Evolutionary conservation across 768 basidiomycete genomes (phyloP).

Genomic region (Boletus subparvulus): DNA sequence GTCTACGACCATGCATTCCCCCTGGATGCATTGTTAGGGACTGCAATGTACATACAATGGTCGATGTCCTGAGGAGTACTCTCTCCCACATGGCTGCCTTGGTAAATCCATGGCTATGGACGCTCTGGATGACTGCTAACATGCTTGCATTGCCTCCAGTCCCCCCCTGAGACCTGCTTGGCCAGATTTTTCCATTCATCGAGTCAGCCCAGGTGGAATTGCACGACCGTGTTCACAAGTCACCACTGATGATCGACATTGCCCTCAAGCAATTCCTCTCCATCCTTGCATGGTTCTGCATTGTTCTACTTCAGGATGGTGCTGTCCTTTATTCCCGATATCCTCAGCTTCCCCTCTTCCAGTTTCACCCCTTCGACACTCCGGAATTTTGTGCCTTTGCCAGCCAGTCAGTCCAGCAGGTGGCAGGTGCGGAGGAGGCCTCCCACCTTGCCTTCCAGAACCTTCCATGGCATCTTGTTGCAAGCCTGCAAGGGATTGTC

Average conservation of each 20-base stretch:
- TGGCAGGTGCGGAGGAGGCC: slow-evolving; percentile 18
- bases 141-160: background rate
- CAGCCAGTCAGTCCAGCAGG: background rate
- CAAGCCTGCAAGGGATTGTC: background rate
- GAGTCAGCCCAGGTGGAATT: background rate
- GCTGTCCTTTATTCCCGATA: slow-evolving; percentile 28
- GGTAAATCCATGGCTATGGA: background rate
- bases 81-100: slow-evolving; percentile 10
- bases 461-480: slow-evolving; percentile 20
- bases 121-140: background rate
- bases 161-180: slow-evolving; percentile 9
- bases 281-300: slow-evolving; percentile 24
- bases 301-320: slow-evolving; percentile 36
- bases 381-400: background rate
- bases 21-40: slow-evolving; percentile 24
- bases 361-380: slow-evolving; percentile 29
- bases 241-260: slow-evolving; percentile 6
- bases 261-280: slow-evolving; percentile 30
- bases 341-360: slow-evolving; percentile 26
- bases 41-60: slow-evolving; percentile 34
- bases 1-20: background rate
- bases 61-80: slow-evolving; percentile 12
- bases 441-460: slow-evolving; percentile 15
- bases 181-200: slow-evolving; percentile 9
- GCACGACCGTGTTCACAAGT: background rate